Conservation (phyloP, 2,329 filamentous ascomycete genomes). For the Clonostachys byssicola region DNA sequence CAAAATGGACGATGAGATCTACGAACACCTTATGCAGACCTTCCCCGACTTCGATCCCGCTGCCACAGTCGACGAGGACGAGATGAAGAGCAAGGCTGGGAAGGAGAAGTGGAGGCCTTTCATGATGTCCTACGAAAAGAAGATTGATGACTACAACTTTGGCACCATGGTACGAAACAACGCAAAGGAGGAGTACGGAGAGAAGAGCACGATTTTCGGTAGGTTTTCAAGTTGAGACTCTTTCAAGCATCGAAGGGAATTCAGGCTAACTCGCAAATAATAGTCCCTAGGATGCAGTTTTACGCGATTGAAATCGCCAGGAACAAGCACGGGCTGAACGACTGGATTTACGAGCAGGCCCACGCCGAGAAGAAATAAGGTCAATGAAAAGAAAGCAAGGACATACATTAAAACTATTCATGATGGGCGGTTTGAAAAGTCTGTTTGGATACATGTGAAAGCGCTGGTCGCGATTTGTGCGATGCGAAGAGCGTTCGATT, state of each 20-base stretch:
- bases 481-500: too few relatives aligned
- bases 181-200: slow-evolving; percentile 77
- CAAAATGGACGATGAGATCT: slow-evolving; percentile 92
- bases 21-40: slow-evolving; percentile 78
- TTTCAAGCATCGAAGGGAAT: not conserved
- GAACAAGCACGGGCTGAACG: slow-evolving; percentile 86
- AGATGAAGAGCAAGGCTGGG: slow-evolving; percentile 95
- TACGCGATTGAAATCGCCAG: slow-evolving; percentile 49
- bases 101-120: slow-evolving; percentile 96
- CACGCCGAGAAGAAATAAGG: slow-evolving; percentile 43
- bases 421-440: too few relatives aligned
- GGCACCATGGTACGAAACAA: slow-evolving; percentile 85
- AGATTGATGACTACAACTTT: slow-evolving; percentile 96
- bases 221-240: slow-evolving; percentile 17
- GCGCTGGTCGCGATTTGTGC: too few relatives aligned
- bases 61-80: slow-evolving; percentile 77
- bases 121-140: slow-evolving; percentile 91
- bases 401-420: not conserved
- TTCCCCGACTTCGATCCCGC: slow-evolving; percentile 92
- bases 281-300: slow-evolving; percentile 53
- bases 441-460: too few relatives aligned
- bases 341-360: slow-evolving; percentile 91
- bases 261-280: not conserved
- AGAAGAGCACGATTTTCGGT: slow-evolving; percentile 92
- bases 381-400: not conserved